Base-by-base conservation (phyloP, 352 stramenopile genomes). In the Phytophthora citrophthora region DNA sequence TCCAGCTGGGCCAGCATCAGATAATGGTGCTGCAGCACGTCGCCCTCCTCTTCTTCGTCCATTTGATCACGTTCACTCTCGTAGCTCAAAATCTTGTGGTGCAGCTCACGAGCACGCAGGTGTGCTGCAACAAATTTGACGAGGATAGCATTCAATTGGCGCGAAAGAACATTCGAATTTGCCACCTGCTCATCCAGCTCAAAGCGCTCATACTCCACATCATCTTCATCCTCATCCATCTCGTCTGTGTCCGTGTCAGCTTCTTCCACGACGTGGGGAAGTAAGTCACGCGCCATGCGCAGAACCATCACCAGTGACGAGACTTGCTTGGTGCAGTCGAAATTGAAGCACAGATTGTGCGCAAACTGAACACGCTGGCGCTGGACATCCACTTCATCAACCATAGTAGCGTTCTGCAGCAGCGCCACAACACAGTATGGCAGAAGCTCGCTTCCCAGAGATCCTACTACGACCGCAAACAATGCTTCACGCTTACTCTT, bases 1-100 rank as follows among this genome's bases (percentile, higher is more conserved):
- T 93, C 81, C 2, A 86, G 69, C 41, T 96, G 86, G 12, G 86
- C 83, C 13, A 96, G 74, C 68, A 93, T 73, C 43, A 96, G 52
- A 44, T 95, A 96, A 36, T 82, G 78, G 49, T 90, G 79, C 61
- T 96, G 84, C 49, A 96, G 80, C 24, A 59, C 44, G 24, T 91
- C 74, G 3, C 39, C 61, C 1, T 81, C 69, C 8, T 82, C 72
- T 6, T 81, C 70, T 3, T 89, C 72, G 2, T 74, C 64, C n/a
- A 39, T 48, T 68, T 70, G 36, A 47, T 72, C 13, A 64, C 62
- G 44, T 75, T 80, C 57, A n/a, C 76, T 76, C 15, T 82, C 64
- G 40, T 86, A 80, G 5, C 54, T 62, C 24, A 95, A 54, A 29
- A 95, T 93, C 68, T 87, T 79, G 72, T 86, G 74, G 54, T 94